Base-by-base conservation (phyloP, 2,329 filamentous ascomycete species). In the Leptodontidium sp. region DNA sequence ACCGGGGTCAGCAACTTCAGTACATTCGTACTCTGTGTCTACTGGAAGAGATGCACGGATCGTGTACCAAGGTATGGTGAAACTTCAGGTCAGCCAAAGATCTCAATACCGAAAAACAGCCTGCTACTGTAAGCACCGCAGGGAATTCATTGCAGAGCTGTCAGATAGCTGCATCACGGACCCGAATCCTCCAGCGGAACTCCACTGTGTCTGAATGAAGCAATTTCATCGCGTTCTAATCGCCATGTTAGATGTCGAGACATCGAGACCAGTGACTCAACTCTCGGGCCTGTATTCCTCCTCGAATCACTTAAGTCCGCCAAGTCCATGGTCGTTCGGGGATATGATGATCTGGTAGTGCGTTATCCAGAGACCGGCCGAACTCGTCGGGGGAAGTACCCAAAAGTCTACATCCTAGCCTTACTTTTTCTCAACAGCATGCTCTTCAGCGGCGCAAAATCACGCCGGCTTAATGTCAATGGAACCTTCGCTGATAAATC, bases 311-410 rank as follows among this genome's bases (percentile, higher is more conserved):
- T 45, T 45, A 64, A 57, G 14, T 64, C 62, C 50, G 62, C 62
- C 21, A 45, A 45, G 62, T 64, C 62, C 62, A 47, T n/a, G 62
- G 62, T 50, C 26, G 38, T 59, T n/a, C 57, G 57, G 57, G 57
- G n/a, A 24, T 59, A 58, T 17, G n/a, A 8, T 4, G 12, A 26
- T 8, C 2, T 24, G n/a, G 40, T 40, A 40, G 32, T 17, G 32
- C 6, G 12, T 17, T 6, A 14, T 32, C 17, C n/a, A 38, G 17
- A 43, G 15, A 32, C 15, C 14, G 26, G 29, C 24, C 29, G 15
- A 35, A 55, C 29, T 55, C 26, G 12, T 12, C 24, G 24, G 12
- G 14, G 52, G 52, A 5, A 15, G 40, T 38, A 21, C n/a, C 53
- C 53, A 32, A 38, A 6, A 12, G 12, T 40, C 35, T 6, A 21